A percentile compares a stretch with the other conserved stretches of the same genome.
Evolutionary conservation across 257 asterid species (phyloP).

Genomic region (Penstemon newberryi): DNA sequence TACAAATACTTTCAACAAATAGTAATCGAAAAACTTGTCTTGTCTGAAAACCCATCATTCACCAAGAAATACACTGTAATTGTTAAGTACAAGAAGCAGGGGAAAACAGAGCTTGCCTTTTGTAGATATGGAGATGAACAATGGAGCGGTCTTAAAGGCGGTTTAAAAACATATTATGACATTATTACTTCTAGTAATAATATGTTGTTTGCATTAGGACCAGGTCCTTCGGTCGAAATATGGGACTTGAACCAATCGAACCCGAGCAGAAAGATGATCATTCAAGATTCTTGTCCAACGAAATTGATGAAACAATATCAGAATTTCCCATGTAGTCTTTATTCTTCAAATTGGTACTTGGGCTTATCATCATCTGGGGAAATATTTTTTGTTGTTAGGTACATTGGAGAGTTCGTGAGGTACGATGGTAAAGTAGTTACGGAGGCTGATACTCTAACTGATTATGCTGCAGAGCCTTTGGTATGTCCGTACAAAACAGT

Average conservation of each 20-base stretch:
- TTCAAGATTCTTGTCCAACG: slow-evolving; percentile 22
- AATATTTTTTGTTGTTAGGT: slow-evolving; percentile 30
- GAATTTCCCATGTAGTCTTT: slow-evolving; percentile 22
- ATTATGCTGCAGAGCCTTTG: background rate
- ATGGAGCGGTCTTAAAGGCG: slow-evolving; percentile 20
- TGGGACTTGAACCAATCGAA: slow-evolving; percentile 26
- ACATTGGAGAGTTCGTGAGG: slow-evolving; percentile 27
- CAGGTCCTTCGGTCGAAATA: slow-evolving; percentile 20
- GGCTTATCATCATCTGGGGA: slow-evolving; percentile 20
- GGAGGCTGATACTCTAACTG: slow-evolving; percentile 37
- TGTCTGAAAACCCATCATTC: slow-evolving; percentile 9
- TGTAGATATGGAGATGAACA: slow-evolving; percentile 13
- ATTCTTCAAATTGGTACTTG: slow-evolving; percentile 27
- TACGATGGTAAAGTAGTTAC: slow-evolving; percentile 25
- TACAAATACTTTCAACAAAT: background rate
- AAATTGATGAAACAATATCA: background rate
- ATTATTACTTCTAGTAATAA: slow-evolving; percentile 7
- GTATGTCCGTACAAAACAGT: slow-evolving; percentile 34
- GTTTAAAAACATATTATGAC: slow-evolving; percentile 15
- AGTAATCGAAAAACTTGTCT: background rate
- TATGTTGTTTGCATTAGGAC: slow-evolving; percentile 3
- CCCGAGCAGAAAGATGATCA: background rate
- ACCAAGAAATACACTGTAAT: background rate
- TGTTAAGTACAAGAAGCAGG: background rate
- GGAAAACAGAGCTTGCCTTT: background rate